Base-by-base conservation (phyloP, 257 asterid species). In the Datura wrightii region DNA sequence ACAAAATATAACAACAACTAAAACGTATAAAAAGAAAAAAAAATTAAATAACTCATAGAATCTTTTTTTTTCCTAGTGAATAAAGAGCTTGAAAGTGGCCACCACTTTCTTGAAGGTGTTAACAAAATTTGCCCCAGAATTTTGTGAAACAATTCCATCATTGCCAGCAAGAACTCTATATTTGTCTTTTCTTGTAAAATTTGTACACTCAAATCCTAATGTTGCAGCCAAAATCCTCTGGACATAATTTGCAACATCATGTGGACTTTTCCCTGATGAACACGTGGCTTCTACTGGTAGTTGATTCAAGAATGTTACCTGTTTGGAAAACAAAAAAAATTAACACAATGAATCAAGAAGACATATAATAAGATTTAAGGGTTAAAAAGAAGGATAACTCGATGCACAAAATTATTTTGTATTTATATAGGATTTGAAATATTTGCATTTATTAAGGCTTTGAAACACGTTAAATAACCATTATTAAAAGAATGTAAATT, bases 151-250 rank as follows among this genome's bases (percentile, higher is more conserved):
- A 18, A 83, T 87, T 67, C 98, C 99, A 80, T 95, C 98, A 65
- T 94, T 95, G 0, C 97, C 98, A 2, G 98, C 99, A 37, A 95
- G 96, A 86, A 94, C 94, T 24, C 95, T 86, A 70, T 95, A 95
- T 90, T 95, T 95, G n/a, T 95, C 99, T 83, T 87, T 93, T 85
- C 99, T 86, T 6, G 99, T 95, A 9, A 92, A 94, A 31, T 93
- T 91, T 5, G 99, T 95, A 88, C 99, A 95, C 89, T 95, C 98
- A 66, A 95, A 95, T 66, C 99, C 99, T 56, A 95, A 83, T n/a
- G 97, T 90, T 2, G 98, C 93, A 19, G 95, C 98, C 90, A 95
- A 84, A 4, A 94, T 93, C 86, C 94, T 88, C 85, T 95, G 99
- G 16, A 95, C 98, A 79, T 95, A 92, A 63, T 95, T 95, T 2